Base-by-base conservation (phyloP, 2,329 filamentous ascomycete species). In the Alternaria tenuissima region DNA sequence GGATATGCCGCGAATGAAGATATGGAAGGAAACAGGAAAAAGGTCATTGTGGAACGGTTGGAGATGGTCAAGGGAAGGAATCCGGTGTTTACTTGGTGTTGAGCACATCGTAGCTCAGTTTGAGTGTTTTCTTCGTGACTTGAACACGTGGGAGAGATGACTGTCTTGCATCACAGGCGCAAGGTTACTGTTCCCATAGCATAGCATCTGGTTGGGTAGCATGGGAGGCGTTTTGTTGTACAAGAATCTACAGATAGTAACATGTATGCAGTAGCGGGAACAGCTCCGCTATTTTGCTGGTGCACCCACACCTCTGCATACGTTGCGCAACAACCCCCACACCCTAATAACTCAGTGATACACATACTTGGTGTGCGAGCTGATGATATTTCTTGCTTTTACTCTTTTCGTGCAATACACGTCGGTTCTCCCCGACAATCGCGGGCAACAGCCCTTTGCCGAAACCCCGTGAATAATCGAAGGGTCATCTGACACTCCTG, bases 71-170 rank as follows among this genome's bases (percentile, higher is more conserved):
- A 98, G 85, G 92, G 89, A 75, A 91, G 91, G 77, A 96, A 96
- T 76, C 95, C 95, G 2, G 93, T 99, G 32, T 99, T 99, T 80
- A 97, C 92, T 44, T 99, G 95, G 92, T 99, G 95, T 83, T 98
- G 68, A 78, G 32, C 26, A 43, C 26, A 26, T 14, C 7, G 20
- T 39, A 20, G 32, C 26, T 44, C n/a, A n/a, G 14, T 38, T 18
- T 24, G 46, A 38, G 32, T 20, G 30, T 7, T 26, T 49, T 38
- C 14, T 38, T 48, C 20, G 20, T 26, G 32, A 11, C 7, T 43
- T 52, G 60, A 24, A 24, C 36, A 9, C 22, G 49, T 42, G 34
- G 28, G 39, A 38, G 26, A 41, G 24, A 54, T 24, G 48, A 18
- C 3, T 24, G 20, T 47, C 53, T 57, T 52, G 47, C 58, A 60